Base-by-base conservation (phyloP, 2,329 filamentous ascomycete species). In the Aspergillus arachidicola region DNA sequence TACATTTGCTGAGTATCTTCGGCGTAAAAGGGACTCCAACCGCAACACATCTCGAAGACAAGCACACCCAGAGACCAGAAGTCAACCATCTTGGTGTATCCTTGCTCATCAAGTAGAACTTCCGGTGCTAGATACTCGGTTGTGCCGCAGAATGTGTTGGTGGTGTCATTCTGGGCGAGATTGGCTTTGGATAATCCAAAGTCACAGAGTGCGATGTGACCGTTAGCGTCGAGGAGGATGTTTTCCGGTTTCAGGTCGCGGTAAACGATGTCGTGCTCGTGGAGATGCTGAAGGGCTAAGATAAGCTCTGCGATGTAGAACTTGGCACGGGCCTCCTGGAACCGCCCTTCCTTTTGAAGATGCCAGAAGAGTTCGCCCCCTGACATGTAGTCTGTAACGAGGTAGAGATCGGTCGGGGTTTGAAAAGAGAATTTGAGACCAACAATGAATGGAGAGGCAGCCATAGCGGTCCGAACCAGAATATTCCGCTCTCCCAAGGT, bases 1-100 rank as follows among this genome's bases (percentile, higher is more conserved):
- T 99, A 99, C 95, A 99, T 99, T 78, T 99, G 95, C 79, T 99
- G 95, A 0, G 95, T 99, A 75, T 99, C 95, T 75, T 99, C 95
- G 61, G 95, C 95, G 72, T 98, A 99, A 81, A 99, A 99, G 0
- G 95, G 95, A 73, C 93, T 97, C 95, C 95, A 99, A 38, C 95
- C 95, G 73, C 95, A 99, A 82, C 95, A 99, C 95, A 99, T 99
- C 79, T 99, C 95, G 73, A 99, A 99, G 1, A 99, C 95, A 60
- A 99, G 84, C 55, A 99, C 95, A 62, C 95, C 95, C 14, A 99
- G 85, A 1, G 95, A 99, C 95, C 95, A 99, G 78, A 98, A 99
- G 78, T 99, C 95, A 7, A 99, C 95, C 95, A 99, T 98, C 82
- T 98, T 98, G 60, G 95, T 98, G 79, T 99, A 99, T 38, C 95